These are phyloP conservation scores for Lactifluus echinatus DNA, from an alignment of 768 basidiomycete species.

Conservation along the genomic window DNA sequence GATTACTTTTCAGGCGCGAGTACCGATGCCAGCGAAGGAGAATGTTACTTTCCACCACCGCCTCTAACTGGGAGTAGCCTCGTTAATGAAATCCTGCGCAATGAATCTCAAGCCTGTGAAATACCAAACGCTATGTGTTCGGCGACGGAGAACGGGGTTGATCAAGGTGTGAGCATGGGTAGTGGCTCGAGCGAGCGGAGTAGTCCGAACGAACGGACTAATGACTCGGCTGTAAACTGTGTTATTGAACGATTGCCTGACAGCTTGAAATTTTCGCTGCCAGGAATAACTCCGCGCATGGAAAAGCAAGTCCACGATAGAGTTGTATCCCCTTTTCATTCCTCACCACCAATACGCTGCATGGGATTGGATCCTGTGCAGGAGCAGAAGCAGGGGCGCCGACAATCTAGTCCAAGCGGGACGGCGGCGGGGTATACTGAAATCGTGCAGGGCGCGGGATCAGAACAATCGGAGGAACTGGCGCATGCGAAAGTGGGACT, in stretches of 20 bases:
- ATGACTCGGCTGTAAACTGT: neutral
- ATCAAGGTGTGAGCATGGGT: neutral
- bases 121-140: neutral
- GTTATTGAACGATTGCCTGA: slow-evolving; percentile 1
- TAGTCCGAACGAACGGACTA: neutral
- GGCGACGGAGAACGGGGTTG: neutral
- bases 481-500: neutral
- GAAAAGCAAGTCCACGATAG: neutral
- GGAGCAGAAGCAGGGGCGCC: slow-evolving; percentile 5
- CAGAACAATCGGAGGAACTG: neutral
- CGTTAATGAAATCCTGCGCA: slow-evolving; percentile 25
- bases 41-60: slow-evolving; percentile 39
- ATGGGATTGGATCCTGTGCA: slow-evolving; percentile 6
- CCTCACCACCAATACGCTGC: slow-evolving; percentile 2
- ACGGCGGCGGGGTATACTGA: neutral
- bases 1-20: slow-evolving; percentile 32
- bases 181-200: neutral
- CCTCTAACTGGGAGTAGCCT: slow-evolving; percentile 25
- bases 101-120: neutral
- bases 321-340: neutral
- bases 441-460: neutral
- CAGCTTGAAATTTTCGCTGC: slow-evolving; percentile 1
- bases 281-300: neutral
- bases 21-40: slow-evolving; percentile 6
- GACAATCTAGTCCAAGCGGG: neutral